These are phyloP conservation scores for Cyberlindnera lachancei DNA, from an alignment of 805 yeast species.

Conservation along the genomic window DNA sequence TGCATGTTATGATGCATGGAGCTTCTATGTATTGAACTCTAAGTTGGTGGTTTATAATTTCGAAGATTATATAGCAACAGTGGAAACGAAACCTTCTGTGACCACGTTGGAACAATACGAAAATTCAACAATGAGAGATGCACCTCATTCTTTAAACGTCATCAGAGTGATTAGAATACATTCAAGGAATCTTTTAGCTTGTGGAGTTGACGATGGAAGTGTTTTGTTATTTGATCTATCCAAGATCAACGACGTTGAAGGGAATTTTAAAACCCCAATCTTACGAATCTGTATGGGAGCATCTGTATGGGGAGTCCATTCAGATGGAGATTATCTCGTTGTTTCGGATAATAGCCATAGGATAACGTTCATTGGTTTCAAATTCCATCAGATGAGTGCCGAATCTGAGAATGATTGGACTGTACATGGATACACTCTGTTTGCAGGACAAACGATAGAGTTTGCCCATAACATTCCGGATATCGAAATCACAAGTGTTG, in stretches of 20 bases:
- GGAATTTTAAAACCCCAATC: too few relatives aligned
- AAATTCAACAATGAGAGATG: conserved; percentile 43
- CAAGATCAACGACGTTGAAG: too few relatives aligned
- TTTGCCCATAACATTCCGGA: conserved; percentile 52
- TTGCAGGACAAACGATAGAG: conserved; percentile 31
- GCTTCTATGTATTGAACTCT: conserved; percentile 10
- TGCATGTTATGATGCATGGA: conserved; percentile 8
- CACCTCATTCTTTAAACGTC: conserved; percentile 51
- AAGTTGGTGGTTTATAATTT: conserved; percentile 7
- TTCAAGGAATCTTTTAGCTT: conserved; percentile 36
- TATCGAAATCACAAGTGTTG: conserved; percentile 30
- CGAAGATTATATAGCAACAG: conserved; percentile 1
- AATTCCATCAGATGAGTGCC: too few relatives aligned
- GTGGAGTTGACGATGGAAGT: conserved; percentile 51
- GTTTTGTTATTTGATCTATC: conserved; percentile 33
- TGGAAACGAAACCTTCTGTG: conserved; percentile 12
- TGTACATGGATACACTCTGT: conserved; percentile 4
- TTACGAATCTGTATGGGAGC: too few relatives aligned
- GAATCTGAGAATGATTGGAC: too few relatives aligned
- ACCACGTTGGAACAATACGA: conserved; percentile 27
- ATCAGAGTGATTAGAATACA: conserved; percentile 32
- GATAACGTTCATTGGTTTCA: conserved; percentile 34
- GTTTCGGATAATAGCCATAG: conserved; percentile 49
- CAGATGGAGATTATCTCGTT: conserved; percentile 32
- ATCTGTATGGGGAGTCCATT: conserved; percentile 61